These are phyloP conservation scores for Globisporangium ultimum DNA, from an alignment of 352 stramenopile genomes.

Conservation along the genomic window DNA sequence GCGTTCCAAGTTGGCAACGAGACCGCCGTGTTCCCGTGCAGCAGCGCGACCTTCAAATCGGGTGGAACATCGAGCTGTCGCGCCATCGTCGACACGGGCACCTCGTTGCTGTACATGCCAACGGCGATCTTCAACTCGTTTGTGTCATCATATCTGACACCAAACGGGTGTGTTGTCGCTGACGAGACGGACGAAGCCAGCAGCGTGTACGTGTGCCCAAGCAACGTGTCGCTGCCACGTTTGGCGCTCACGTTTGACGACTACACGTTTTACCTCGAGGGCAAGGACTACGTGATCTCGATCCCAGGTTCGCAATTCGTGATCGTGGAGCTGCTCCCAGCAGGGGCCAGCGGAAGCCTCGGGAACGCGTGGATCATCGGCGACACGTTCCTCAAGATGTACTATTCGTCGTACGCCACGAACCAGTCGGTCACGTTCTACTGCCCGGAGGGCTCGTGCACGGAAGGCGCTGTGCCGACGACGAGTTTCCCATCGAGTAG, in stretches of 20 bases:
- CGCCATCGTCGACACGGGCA: slow-evolving; percentile 65
- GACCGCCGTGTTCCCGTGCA: slow-evolving; percentile 38
- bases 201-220: slow-evolving; percentile 58
- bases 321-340: slow-evolving; percentile 38
- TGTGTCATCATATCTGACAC: slow-evolving; percentile 6
- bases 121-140: slow-evolving; percentile 24
- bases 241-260: slow-evolving; percentile 53
- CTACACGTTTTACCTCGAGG: slow-evolving; percentile 56
- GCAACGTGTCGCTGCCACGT: slow-evolving; percentile 36
- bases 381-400: slow-evolving; percentile 74
- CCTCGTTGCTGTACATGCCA: slow-evolving; percentile 58
- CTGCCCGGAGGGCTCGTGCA: slow-evolving; percentile 17
- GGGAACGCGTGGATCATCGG: slow-evolving; percentile 72
- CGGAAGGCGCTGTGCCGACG: neutral
- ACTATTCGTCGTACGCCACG: slow-evolving; percentile 69
- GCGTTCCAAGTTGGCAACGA: slow-evolving; percentile 46
- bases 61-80: slow-evolving; percentile 17
- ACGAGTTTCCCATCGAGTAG: slow-evolving; percentile 6
- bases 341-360: slow-evolving; percentile 7
- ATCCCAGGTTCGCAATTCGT: slow-evolving; percentile 26
- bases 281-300: slow-evolving; percentile 47
- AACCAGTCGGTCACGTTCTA: slow-evolving; percentile 67
- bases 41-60: neutral
- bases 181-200: neutral
- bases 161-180: slow-evolving; percentile 8